These are phyloP conservation scores for Ilex asprella DNA, from an alignment of 257 asterid genomes.

Conservation along the genomic window DNA sequence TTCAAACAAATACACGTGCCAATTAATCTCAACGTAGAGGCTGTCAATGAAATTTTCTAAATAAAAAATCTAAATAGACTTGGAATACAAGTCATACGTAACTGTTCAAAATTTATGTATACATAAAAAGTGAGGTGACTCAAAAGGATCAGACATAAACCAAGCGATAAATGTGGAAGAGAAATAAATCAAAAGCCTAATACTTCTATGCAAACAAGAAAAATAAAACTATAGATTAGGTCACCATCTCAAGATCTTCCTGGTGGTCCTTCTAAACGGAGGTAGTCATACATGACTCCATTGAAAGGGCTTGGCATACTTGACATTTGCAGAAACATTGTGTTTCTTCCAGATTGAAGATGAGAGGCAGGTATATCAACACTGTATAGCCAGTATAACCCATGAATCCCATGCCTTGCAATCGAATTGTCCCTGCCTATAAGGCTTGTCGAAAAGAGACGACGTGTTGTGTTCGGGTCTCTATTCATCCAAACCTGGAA, in stretches of 20 bases:
- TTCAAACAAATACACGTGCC: no score
- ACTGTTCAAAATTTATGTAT: no score
- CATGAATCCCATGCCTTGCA: conserved; percentile 89
- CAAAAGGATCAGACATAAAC: no score
- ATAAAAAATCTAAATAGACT: no score
- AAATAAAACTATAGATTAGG: no score
- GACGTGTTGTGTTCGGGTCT: conserved; percentile 15
- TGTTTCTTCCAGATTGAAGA: conserved; percentile 30
- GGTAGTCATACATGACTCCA: conserved; percentile 75
- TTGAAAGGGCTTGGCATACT: conserved; percentile 43
- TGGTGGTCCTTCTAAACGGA: conserved; percentile 64
- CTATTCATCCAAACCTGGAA: conserved; percentile 43
- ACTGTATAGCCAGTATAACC: conserved; percentile 51
- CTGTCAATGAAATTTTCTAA: no score
- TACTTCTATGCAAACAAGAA: no score
- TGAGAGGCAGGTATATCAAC: conserved; percentile 31
- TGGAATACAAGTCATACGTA: no score
- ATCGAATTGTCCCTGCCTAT: conserved; percentile 75
- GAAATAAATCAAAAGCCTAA: no score
- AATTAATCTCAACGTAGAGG: no score
- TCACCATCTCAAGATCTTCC: not conserved
- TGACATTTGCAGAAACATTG: conserved; percentile 46
- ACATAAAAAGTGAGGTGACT: no score
- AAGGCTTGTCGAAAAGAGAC: conserved; percentile 43
- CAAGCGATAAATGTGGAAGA: no score